phyloP scores from a whole-genome alignment of 805 yeast genomes.

The Tetrapisispora iriomotensis region DNA sequence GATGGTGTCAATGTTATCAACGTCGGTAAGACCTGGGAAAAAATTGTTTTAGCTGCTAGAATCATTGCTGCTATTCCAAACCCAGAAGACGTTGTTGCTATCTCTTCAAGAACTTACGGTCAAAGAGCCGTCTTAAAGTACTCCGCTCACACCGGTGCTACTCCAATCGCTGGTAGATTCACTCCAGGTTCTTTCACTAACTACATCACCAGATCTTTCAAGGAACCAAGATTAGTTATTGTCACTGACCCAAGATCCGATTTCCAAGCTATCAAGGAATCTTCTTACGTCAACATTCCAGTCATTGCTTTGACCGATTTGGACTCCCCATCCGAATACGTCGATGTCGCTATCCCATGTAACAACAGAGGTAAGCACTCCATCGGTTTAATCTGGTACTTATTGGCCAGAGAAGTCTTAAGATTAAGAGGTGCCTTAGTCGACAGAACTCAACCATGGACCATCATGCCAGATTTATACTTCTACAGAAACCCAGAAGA shows the following conservation, averaged over 20 bases:
- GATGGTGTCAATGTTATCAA: conserved; percentile 98
- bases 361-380: conserved; percentile 99
- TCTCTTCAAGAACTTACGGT: conserved; percentile 98
- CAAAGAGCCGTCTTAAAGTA: conserved; percentile 99
- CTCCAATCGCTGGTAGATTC: conserved; percentile 99
- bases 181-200: conserved; percentile 99
- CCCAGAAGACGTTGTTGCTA: conserved; percentile 96
- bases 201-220: conserved; percentile 99
- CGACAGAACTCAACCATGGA: conserved; percentile 94
- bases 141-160: conserved; percentile 99
- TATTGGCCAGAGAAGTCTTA: conserved; percentile 96
- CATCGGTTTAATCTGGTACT: conserved; percentile 99
- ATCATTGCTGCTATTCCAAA: conserved; percentile 99
- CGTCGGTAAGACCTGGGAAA: conserved; percentile 99
- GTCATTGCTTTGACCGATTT: conserved; percentile 97
- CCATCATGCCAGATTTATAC: conserved; percentile 99
- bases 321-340: conserved; percentile 98
- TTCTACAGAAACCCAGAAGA: conserved; percentile 99
- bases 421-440: conserved; percentile 97
- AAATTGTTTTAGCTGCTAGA: conserved; percentile 92
- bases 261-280: conserved; percentile 99
- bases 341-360: conserved; percentile 99
- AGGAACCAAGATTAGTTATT: conserved; percentile 98
- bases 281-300: conserved; percentile 99
- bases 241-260: conserved; percentile 99